A percentile compares a stretch with the other conserved stretches of the same genome.
Evolutionary conservation across 805 yeast species (phyloP).

Genomic region (Brettanomyces sp.): DNA sequence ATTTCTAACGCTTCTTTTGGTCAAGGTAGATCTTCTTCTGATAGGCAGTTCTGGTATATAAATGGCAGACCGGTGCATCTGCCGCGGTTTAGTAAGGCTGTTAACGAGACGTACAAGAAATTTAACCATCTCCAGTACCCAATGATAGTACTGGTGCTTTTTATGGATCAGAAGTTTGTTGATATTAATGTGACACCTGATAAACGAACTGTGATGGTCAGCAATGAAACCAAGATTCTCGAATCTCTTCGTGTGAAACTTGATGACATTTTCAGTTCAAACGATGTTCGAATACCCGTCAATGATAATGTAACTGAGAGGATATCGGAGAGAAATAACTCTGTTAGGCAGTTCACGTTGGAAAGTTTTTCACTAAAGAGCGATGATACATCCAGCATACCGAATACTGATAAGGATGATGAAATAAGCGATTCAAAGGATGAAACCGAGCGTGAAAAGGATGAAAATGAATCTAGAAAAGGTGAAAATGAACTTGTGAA

Average conservation of each 20-base stretch:
- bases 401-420: too few species aligned
- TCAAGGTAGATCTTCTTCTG: conserved; percentile 59
- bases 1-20: conserved; percentile 78
- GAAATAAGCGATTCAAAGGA: neutral
- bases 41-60: conserved; percentile 66
- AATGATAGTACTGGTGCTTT: conserved; percentile 51
- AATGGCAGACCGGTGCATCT: conserved; percentile 68
- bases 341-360: neutral
- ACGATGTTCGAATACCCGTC: conserved; percentile 19
- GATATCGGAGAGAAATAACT: neutral
- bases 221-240: conserved; percentile 52
- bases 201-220: conserved; percentile 63
- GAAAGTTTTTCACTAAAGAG: neutral
- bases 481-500: conserved; percentile 1
- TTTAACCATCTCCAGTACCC: conserved; percentile 73
- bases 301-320: conserved; percentile 3
- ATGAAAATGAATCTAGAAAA: conserved; percentile 3
- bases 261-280: conserved; percentile 32
- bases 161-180: conserved; percentile 38
- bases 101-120: conserved; percentile 66
- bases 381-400: neutral
- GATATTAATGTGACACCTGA: conserved; percentile 93
- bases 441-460: conserved; percentile 4
- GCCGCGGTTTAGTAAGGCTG: conserved; percentile 42
- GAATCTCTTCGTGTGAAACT: conserved; percentile 48